A percentile compares a stretch with the other conserved stretches of the same genome.
Conservation (phyloP, 2,329 filamentous ascomycete species). For the Xylaria sp. region DNA sequence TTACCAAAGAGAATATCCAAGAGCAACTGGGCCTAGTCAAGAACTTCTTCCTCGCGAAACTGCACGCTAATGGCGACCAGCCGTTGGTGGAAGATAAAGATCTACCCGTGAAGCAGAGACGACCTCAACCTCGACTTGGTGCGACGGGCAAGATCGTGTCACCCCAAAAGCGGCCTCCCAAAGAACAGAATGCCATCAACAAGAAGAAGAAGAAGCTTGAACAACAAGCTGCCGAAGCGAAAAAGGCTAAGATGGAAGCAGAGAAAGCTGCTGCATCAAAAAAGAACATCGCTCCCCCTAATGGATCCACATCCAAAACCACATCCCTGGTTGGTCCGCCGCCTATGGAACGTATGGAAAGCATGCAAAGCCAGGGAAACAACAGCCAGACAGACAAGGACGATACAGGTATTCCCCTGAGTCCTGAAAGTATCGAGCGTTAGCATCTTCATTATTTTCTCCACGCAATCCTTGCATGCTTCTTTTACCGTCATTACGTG, state of each 20-base stretch:
- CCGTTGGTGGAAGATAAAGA: conserved; percentile 94
- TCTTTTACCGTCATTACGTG: conserved; percentile 14
- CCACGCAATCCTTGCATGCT: neutral
- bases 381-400: conserved; percentile 76
- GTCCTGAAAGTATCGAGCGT: conserved; percentile 78
- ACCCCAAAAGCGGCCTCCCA: conserved; percentile 82
- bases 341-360: conserved; percentile 69
- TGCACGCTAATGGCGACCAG: conserved; percentile 84
- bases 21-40: conserved; percentile 87
- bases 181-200: conserved; percentile 83
- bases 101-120: conserved; percentile 89
- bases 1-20: conserved; percentile 81
- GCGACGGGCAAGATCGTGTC: conserved; percentile 87
- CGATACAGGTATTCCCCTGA: conserved; percentile 79
- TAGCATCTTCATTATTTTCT: conserved; percentile 39
- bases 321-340: conserved; percentile 53
- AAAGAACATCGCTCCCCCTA: conserved; percentile 54
- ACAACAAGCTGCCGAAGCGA: conserved; percentile 65
- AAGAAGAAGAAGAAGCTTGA: conserved; percentile 89
- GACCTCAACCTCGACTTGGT: conserved; percentile 71
- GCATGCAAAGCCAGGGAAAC: conserved; percentile 67
- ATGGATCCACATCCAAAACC: conserved; percentile 51
- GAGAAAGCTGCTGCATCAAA: conserved; percentile 63
- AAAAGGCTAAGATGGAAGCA: conserved; percentile 52
- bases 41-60: conserved; percentile 89